A percentile compares a stretch with the other conserved stretches of the same genome.
These are phyloP conservation scores for Trichoderma lentiforme DNA, from an alignment of 2,329 filamentous ascomycete species.

Conservation along the genomic window DNA sequence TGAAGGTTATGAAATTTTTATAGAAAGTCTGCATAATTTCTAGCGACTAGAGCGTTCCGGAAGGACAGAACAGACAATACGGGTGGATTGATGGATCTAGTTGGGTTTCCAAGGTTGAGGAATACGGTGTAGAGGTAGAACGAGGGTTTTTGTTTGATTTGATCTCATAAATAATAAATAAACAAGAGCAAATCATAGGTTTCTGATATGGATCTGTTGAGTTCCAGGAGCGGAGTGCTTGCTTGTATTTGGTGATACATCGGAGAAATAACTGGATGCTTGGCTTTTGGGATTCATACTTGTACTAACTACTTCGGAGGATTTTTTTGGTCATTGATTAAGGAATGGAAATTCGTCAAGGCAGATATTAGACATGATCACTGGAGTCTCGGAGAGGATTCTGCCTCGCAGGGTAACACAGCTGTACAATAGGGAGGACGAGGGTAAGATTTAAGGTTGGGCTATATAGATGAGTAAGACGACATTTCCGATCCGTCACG, in stretches of 20 bases:
- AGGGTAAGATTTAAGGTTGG: background rate
- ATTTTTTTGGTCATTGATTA: background rate
- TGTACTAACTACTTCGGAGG: background rate
- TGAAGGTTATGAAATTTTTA: conserved; percentile 1
- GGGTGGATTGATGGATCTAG: background rate
- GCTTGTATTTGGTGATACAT: background rate
- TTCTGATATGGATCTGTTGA: background rate
- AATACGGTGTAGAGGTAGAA: conserved; percentile 9
- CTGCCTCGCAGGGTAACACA: background rate
- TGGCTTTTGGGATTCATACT: background rate
- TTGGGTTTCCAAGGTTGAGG: background rate
- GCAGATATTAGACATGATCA: background rate
- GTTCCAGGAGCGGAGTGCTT: background rate
- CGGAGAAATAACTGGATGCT: background rate
- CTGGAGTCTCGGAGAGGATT: background rate
- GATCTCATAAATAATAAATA: background rate
- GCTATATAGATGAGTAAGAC: background rate
- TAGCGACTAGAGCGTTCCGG: background rate
- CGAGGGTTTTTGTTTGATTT: background rate
- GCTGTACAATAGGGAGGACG: background rate
- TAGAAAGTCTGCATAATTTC: conserved; percentile 1
- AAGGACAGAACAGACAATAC: background rate
- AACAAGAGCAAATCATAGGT: background rate
- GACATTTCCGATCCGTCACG: background rate
- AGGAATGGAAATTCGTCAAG: background rate